Conservation (phyloP, 1,139 yeast genomes). For the Zygosaccharomyces sapae region DNA sequence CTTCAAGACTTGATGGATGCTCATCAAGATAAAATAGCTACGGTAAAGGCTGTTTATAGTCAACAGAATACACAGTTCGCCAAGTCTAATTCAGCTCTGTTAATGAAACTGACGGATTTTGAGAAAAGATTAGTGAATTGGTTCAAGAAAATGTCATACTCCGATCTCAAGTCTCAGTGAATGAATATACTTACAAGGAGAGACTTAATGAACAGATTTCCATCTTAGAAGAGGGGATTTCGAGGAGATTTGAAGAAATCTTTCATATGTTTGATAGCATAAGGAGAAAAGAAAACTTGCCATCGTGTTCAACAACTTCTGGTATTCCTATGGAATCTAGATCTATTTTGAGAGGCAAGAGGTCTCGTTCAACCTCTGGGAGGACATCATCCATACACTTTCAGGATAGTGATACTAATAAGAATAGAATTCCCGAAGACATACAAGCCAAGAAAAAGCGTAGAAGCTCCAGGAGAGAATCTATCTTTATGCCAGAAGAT, state of each 20-base stretch:
- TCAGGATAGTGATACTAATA: not conserved
- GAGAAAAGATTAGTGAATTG: conserved; percentile 47
- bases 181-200: conserved; percentile 35
- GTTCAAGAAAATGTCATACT: conserved; percentile 46
- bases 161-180: conserved; percentile 37
- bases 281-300: conserved; percentile 38
- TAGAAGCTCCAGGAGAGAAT: conserved; percentile 40
- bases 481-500: conserved; percentile 38
- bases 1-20: conserved; percentile 26
- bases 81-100: conserved; percentile 49
- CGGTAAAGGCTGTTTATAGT: conserved; percentile 19
- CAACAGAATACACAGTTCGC: conserved; percentile 52
- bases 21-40: conserved; percentile 21
- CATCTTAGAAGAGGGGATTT: conserved; percentile 42
- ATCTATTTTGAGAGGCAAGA: conserved; percentile 9
- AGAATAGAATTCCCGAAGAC: not conserved
- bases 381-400: conserved; percentile 3
- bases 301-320: conserved; percentile 21
- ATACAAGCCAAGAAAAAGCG: conserved; percentile 32
- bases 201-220: conserved; percentile 38
- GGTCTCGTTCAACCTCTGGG: conserved; percentile 1
- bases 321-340: conserved; percentile 2
- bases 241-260: conserved; percentile 45
- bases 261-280: conserved; percentile 40
- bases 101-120: conserved; percentile 47